phyloP scores from a whole-genome alignment of 371 early-diverging fungal species.

The Circinella minor region DNA sequence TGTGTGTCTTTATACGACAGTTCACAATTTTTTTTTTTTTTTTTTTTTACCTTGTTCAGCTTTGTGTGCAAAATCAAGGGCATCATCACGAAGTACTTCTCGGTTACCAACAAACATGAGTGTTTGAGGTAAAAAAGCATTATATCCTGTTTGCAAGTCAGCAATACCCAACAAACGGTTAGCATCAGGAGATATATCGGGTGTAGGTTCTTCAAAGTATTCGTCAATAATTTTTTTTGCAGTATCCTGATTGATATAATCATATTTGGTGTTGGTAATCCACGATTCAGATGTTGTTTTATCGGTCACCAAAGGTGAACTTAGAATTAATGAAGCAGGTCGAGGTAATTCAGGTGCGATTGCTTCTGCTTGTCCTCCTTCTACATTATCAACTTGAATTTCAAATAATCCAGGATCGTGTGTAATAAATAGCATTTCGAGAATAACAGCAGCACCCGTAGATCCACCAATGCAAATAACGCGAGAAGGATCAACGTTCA shows the following conservation, averaged over 20 bases:
- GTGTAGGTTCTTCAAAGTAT: slow-evolving; percentile 34
- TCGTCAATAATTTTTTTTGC: slow-evolving; percentile 54
- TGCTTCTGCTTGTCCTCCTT: slow-evolving; percentile 10
- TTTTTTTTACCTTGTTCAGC: slow-evolving; percentile 27
- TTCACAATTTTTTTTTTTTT: no score
- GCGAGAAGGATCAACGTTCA: slow-evolving; percentile 35
- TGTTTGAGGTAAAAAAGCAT: slow-evolving; percentile 38
- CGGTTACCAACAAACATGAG: slow-evolving; percentile 49
- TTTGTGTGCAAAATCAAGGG: slow-evolving; percentile 40
- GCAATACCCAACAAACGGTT: slow-evolving; percentile 43
- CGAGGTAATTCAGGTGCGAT: slow-evolving; percentile 40
- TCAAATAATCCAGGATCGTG: slow-evolving; percentile 56
- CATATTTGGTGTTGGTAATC: slow-evolving; percentile 46
- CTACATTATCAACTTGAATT: slow-evolving; percentile 38
- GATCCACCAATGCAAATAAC: slow-evolving; percentile 46
- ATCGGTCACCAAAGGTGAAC: slow-evolving; percentile 54
- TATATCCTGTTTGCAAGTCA: slow-evolving; percentile 46
- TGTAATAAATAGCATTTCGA: slow-evolving; percentile 54
- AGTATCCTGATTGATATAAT: slow-evolving; percentile 52
- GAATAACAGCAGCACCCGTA: slow-evolving; percentile 44
- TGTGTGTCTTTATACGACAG: no score
- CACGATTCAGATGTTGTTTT: slow-evolving; percentile 47
- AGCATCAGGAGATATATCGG: slow-evolving; percentile 21
- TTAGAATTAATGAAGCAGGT: slow-evolving; percentile 45
- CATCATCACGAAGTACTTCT: slow-evolving; percentile 54